Base-by-base conservation (phyloP, 129 eudicot genomes). In the Glebionis coronaria region DNA sequence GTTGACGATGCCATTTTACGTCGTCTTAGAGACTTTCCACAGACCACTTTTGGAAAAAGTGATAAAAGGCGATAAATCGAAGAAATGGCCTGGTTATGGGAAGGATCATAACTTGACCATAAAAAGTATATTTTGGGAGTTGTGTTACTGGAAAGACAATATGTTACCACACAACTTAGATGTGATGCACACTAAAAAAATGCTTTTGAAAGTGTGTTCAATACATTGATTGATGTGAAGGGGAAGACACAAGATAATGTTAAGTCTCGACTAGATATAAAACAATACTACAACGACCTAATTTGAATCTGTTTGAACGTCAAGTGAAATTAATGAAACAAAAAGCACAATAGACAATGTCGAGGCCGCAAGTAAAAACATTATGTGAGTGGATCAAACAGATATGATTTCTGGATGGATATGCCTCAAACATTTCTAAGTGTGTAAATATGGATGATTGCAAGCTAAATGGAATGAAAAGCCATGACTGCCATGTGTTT, bases 401-500 rank as follows among this genome's bases (percentile, higher is more conserved):
- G 0, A 3, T 55, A 9, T 10, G 14, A 4, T 55, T 55, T 55
- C 31, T 35, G 16, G 35, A 55, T 8, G 31, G 60, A 19, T 55
- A 55, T 55, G 60, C 60, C n/a, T 55, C 60, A 9, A 55, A 55
- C 5, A 55, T 55, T 4, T 21, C 60, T 0, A 55, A 14, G 11
- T 55, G 60, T 55, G 60, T 55, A 10, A 55, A 19, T 4, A 2
- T 55, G n/a, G 60, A 55, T 13, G 60, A 55, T 20, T 55, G 53
- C 31, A 63, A 38, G 67, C n/a, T 61, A 47, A 18, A 35, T 25
- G 67, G 67, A 20, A 12, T 61, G 23, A 61, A 61, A 44, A 61
- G 67, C n/a, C 67, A 63, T 4, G 69, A 40, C 14, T 63, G 55
- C 54, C 69, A 63, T 44, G 69, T 63, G 2, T 63, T 63, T 3